Percentiles rank a stretch among this genome's conserved stretches.
Evolutionary conservation across 306 rosid genomes (phyloP).

Genomic region (Malus sylvestris): DNA sequence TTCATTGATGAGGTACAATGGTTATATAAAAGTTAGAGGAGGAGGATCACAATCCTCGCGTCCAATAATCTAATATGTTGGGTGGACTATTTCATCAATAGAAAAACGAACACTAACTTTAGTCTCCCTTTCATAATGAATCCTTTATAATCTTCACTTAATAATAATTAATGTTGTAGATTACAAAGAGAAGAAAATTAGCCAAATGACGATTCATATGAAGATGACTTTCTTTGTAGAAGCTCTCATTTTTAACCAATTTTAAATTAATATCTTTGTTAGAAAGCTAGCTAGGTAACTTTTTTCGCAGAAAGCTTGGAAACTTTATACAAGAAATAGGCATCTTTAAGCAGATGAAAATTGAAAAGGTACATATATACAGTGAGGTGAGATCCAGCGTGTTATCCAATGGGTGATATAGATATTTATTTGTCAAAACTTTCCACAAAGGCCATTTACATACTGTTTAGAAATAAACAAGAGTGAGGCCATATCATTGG

Average conservation of each 20-base stretch:
- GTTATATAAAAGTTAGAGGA: too few relatives aligned
- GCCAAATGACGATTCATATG: too few relatives aligned
- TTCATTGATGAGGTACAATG: too few relatives aligned
- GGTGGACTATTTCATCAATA: not conserved
- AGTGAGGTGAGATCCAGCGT: too few relatives aligned
- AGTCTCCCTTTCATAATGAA: not conserved
- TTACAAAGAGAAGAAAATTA: too few relatives aligned
- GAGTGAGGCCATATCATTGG: not conserved
- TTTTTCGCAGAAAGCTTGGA: not conserved
- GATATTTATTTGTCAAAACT: not conserved
- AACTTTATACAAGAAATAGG: not conserved
- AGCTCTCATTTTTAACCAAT: not conserved
- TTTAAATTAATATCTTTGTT: not conserved
- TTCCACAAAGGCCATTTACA: not conserved
- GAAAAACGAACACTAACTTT: not conserved
- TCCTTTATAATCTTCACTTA: not conserved
- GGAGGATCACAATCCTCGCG: too few relatives aligned
- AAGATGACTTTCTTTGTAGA: not conserved
- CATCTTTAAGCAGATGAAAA: not conserved
- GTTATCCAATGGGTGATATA: too few relatives aligned
- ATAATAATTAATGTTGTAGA: too few relatives aligned
- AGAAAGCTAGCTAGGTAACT: not conserved
- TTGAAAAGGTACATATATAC: too few relatives aligned
- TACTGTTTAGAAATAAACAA: not conserved
- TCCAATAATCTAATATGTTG: too few relatives aligned